Base-by-base conservation (phyloP, 1,284 basidiomycete genomes). In the Ganoderma sp. region DNA sequence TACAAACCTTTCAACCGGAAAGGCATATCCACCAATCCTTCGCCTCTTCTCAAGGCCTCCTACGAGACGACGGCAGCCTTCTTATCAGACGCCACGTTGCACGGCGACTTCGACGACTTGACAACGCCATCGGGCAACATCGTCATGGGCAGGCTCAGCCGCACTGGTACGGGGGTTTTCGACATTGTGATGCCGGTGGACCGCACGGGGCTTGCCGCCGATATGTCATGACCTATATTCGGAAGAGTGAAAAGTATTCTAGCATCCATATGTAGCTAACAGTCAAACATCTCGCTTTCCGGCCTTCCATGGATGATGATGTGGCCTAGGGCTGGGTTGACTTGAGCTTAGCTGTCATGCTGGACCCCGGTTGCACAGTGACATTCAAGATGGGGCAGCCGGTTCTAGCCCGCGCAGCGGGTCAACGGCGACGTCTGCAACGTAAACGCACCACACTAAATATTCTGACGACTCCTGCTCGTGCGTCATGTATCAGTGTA, bases 1-100 rank as follows among this genome's bases (percentile, higher is more conserved):
- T 99, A 97, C 85, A 95, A 94, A 79, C 96, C 98, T 1, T 99
- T 99, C 84, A 99, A 98, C 81, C 91, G 98, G 64, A 95, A 92
- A 69, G 98, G 98, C 72, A 93, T 99, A 69, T 91, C 94, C 25
- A 90, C 92, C 66, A 95, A 95, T 79, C 90, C 95, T 9, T 98
- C 96, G 34, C 96, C 97, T 3, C 85, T 99, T 60, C 88, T 99
- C 70, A 99, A 99, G 82, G 97, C 98, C 2, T 97, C 95, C 7
- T 99, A 94, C 81, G 98, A 99, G 83, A 99, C 96, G 12, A 99
- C 98, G 0, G 95, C 94, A n/a, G 87, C 91, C 1, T 98, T 99
- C 86, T 81, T 99, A 74, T 95, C 96, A 12, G 96, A 98, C 71
- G 97, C 97, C 17, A 95, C 96, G 0, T 82, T 99, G 65, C 90